These are phyloP conservation scores for Conringia planisiliqua DNA, from an alignment of 345 rosid species.

Conservation along the genomic window DNA sequence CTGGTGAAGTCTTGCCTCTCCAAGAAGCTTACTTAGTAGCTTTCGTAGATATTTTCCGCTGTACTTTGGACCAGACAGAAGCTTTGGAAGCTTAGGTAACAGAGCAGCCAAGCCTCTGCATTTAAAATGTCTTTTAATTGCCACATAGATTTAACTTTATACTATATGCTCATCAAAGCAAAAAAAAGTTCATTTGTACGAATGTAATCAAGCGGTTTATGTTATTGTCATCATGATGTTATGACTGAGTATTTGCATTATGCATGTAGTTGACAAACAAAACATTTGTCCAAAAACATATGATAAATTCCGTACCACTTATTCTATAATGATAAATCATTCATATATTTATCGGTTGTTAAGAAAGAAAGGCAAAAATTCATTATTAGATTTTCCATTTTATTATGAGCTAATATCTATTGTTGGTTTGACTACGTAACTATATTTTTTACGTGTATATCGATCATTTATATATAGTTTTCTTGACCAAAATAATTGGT, in stretches of 20 bases:
- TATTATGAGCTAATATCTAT: background rate
- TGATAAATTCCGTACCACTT: background rate
- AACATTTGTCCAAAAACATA: background rate
- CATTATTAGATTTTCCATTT: background rate
- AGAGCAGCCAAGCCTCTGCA: constrained; percentile 40
- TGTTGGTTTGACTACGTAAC: background rate
- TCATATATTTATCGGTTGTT: too few species aligned
- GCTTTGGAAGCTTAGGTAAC: constrained; percentile 39
- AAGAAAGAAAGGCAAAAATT: too few species aligned
- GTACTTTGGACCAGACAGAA: constrained; percentile 62
- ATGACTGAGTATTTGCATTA: background rate
- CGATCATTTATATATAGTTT: background rate
- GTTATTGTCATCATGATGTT: background rate
- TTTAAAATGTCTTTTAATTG: background rate
- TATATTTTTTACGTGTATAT: background rate
- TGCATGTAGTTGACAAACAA: background rate
- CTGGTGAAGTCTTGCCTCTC: constrained; percentile 47
- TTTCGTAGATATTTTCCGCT: constrained; percentile 53
- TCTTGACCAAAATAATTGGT: background rate
- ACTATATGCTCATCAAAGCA: background rate
- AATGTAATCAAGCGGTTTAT: background rate
- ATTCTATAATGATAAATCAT: background rate
- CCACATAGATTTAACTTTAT: background rate
- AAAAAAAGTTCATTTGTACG: background rate
- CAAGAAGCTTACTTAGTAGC: constrained; percentile 30